Base-by-base conservation (phyloP, 176 grass and related monocot genomes). In the Tuctoria greenei region DNA sequence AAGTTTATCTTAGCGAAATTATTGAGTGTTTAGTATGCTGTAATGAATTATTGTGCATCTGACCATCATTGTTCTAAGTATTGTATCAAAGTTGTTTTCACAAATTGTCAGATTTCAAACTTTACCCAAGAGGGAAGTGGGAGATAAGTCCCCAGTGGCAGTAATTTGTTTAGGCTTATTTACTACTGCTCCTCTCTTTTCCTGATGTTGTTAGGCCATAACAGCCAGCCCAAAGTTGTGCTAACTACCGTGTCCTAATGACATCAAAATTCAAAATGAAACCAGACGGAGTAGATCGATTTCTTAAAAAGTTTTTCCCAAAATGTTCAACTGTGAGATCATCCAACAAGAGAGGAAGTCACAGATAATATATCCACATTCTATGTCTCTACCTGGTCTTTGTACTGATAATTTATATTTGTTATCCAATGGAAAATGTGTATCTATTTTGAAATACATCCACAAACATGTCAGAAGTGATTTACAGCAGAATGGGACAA, bases 121-220 rank as follows among this genome's bases (percentile, higher is more conserved):
- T 76, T 51, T 52, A 23, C 8, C 43, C 35, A 52, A 31, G 38
- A 26, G 23, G 41, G 31, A 52, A 61, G 36, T 68, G 10, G 15
- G 39, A 75, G 55, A 75, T 67, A 17, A 47, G 24, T 67, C 18
- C 52, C 47, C 60, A 36, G 60, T 56, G 67, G 37, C 13, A 64
- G 39, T 78, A 72, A 56, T 27, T 44, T 46, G 20, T 79, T 51
- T 57, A 54, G 46, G 57, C 27, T 36, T 81, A 5, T 75, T 65
- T 67, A 49, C 21, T 42, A 41, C 18, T 54, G 20, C 51, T 20
- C 21, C 51, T 4, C 1, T 4, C 8, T 54, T 54, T n/a, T 54
- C 9, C 8, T 23, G 1, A 21, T 54, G 20, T 21, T 10, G 1
- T 54, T 21, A 54, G 51, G 20, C 20, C 51, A 21, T 23, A 54